Base-by-base conservation (phyloP, 208 protist species). In the Leishmania tropica region DNA sequence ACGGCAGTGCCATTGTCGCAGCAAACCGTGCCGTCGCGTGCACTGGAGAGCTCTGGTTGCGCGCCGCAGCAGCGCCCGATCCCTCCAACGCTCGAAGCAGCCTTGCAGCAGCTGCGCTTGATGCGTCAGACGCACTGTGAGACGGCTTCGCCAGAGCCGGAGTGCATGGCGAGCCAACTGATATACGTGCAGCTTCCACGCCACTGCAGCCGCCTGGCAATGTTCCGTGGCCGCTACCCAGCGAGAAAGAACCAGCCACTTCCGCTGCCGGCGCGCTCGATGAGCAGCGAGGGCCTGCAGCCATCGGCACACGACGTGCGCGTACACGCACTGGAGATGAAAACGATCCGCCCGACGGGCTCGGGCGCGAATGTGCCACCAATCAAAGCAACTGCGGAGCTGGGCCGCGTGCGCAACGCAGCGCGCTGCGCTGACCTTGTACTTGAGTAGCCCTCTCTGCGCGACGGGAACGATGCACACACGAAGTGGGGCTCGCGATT, bases 21-120 rank as follows among this genome's bases (percentile, higher is more conserved):
- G 74, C 62, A 85, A 54, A 47, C 53, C 48, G 42, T 73, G 81
- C 40, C 51, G 76, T 68, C 47, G 56, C 45, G 24, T 45, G 4
- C 62, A 28, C 21, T 67, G 73, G 31, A 83, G 56, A 11, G 62
- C 78, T 7, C 80, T 70, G 47, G 0, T 13, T 28, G 71, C 76
- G 8, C 47, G 60, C 31, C 40, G 71, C 62, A 86, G 48, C 71
- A 70, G 56, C 42, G 77, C 60, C 51, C 73, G 51, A 67, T 77
- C 71, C 47, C 87, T 53, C 84, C 87, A 90, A 42, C 72, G 74
- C 53, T 75, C 68, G 7, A 94, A 58, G 77, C 86, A 90, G 70
- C 35, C n/a, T 10, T 81, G 76, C 80, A 85, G 56, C 24, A 51
- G n/a, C 40, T 19, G 78, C 51, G 11, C 47, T 40, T 15, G 83